phyloP scores from a whole-genome alignment of 1,284 basidiomycete genomes.

The Leccinum ponderosum region DNA sequence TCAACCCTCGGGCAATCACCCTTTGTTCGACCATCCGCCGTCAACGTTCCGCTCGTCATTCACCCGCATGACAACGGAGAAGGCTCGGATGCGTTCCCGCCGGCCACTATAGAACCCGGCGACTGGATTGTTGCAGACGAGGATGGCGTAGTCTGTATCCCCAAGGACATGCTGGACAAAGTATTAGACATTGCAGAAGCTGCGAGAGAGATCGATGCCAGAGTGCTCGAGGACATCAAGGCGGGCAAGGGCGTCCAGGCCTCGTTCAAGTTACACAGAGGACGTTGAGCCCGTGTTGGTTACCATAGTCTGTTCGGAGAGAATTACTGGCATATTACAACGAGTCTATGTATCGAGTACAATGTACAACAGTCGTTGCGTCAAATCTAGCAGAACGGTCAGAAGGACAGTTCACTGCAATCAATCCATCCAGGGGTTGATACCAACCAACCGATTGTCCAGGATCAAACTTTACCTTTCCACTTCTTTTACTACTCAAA shows the following conservation, averaged over 20 bases:
- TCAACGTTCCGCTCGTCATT: slow-evolving; percentile 77
- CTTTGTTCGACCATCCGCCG: slow-evolving; percentile 81
- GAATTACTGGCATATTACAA: slow-evolving; percentile 20
- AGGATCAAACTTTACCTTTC: not conserved
- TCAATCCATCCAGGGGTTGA: slow-evolving; percentile 6
- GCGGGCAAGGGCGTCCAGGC: slow-evolving; percentile 74
- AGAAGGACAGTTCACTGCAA: slow-evolving; percentile 7
- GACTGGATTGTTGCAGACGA: slow-evolving; percentile 87
- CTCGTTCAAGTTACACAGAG: slow-evolving; percentile 78
- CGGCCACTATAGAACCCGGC: slow-evolving; percentile 68
- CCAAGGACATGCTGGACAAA: slow-evolving; percentile 52
- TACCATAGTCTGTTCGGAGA: slow-evolving; percentile 1
- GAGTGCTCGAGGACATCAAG: slow-evolving; percentile 77
- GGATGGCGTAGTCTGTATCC: slow-evolving; percentile 89
- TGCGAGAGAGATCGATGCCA: slow-evolving; percentile 69
- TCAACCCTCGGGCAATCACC: slow-evolving; percentile 89
- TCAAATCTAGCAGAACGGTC: slow-evolving; percentile 23
- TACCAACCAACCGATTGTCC: slow-evolving; percentile 7
- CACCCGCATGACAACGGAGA: slow-evolving; percentile 36
- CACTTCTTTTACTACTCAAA: not conserved
- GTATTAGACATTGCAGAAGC: slow-evolving; percentile 64
- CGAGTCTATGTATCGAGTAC: slow-evolving; percentile 19
- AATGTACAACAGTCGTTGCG: slow-evolving; percentile 13
- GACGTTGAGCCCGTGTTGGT: slow-evolving; percentile 39
- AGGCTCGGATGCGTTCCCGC: slow-evolving; percentile 44